phyloP scores from a whole-genome alignment of 202 grass and related monocot species.

The Bolboschoenoplectus hybrid region DNA sequence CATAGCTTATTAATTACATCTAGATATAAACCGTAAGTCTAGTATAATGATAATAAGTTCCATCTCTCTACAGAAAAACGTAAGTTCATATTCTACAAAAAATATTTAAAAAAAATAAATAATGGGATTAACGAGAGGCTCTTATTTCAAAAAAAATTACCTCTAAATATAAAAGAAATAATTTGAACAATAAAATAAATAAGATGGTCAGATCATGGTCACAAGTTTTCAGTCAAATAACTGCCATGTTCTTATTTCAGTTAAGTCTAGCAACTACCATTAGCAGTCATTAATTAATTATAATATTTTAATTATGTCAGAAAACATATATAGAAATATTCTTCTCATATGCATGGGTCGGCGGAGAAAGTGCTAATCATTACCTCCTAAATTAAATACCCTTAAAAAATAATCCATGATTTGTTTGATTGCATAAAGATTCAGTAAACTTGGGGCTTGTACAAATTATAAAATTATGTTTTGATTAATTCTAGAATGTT shows the following conservation, averaged over 20 bases:
- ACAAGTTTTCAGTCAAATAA: slow-evolving; percentile 29
- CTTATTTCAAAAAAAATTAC: not conserved
- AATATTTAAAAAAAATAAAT: no score
- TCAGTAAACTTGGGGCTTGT: not conserved
- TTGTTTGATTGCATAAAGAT: slow-evolving; percentile 9
- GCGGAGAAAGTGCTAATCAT: slow-evolving; percentile 34
- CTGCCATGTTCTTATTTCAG: slow-evolving; percentile 28
- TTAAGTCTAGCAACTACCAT: slow-evolving; percentile 35
- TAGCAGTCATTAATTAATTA: slow-evolving; percentile 17
- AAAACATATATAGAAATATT: slow-evolving; percentile 29
- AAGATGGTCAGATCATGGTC: slow-evolving; percentile 19
- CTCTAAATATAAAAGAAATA: not conserved
- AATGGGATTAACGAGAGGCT: no score
- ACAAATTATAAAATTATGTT: not conserved
- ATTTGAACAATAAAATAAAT: slow-evolving; percentile 4
- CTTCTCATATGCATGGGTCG: slow-evolving; percentile 29
- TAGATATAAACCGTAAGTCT: no score
- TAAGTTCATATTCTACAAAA: no score
- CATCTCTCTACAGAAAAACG: no score
- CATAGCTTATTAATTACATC: not conserved
- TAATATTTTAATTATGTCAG: not conserved
- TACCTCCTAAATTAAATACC: slow-evolving; percentile 32
- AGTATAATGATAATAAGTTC: no score
- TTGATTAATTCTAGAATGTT: not conserved
- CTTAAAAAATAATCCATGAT: slow-evolving; percentile 13